Evolutionary conservation across 768 basidiomycete genomes (phyloP), one percentile per base, ranked within the genome.

Genomic region (Lactarius deliciosus): DNA sequence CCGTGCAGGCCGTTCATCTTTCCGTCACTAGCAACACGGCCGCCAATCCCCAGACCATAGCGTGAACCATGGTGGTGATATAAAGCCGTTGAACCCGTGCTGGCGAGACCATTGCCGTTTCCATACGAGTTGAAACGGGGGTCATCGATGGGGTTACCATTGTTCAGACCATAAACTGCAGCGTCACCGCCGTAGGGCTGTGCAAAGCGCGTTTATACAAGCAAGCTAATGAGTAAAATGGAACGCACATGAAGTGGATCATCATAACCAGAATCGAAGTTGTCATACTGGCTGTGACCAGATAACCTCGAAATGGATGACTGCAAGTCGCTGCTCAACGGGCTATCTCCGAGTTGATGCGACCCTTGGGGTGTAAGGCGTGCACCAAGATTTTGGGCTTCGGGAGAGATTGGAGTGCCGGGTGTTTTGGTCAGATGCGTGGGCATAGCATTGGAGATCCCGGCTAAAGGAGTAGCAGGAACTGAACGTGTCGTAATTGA

Each of bases 1-100:
- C 95, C 95, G 73, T 94, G 92, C 55, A 95, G 76, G 25, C 93
- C 28, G 72, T 92, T 93, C 86, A 94, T 92, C 77, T 94, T 94
- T 63, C 85, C 78, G 70, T 92, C 79, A 55, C 82, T 80, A 68
- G 76, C 76, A 18, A 80, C 79, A 45, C 91, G 83, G 11, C 79
- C 77, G 40, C 85, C 83, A 59, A 88, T 73, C 41, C 86, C 85
- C 40, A 91, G 76, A 45, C 90, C 91, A 70, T 92, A 93, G 70
- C 91, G 87, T 64, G 90, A 81, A 2, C 86, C 88, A 63, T 88
- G 85, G 73, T 91, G 91, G 60, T 90, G 86, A 73, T 92, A 91
- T 40, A 90, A 75, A 9, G 88, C 88, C n/a, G 86, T 88, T 18
- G 89, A 89, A n/a, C 87, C 88, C 45, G 80, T 83, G 2, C 79